Base-by-base conservation (phyloP, 441 rosid species). In the Erodium texanum region DNA sequence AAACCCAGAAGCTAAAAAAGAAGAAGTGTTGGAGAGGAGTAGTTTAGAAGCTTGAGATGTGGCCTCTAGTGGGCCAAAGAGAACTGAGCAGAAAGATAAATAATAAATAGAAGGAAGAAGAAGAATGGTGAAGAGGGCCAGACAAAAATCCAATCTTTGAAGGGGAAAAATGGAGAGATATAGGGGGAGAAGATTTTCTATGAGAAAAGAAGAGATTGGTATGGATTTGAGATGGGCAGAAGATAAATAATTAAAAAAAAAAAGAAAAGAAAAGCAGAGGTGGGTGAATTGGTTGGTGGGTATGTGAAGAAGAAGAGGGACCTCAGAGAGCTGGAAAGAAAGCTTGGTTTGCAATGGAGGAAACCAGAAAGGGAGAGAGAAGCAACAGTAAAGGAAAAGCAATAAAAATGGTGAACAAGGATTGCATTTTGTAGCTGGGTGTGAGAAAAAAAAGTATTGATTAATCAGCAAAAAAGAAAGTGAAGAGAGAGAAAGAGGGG, bases 341-440 rank as follows among this genome's bases (percentile, higher is more conserved):
- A 82, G 86, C 89, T 88, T 87, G 77, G 84, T 86, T 87, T 93
- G 89, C 88, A 87, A 90, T 81, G 86, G 84, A 84, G 89, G 86
- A 88, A 86, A 85, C 80, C 74, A 74, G 52, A 73, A 62, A 66
- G 66, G 66, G 73, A 77, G 65, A 71, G 67, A 68, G 66, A 70
- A 54, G 56, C 64, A 54, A 78, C 67, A 85, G 88, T 82, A 74
- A 85, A 81, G 81, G 72, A 34, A 78, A 85, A 83, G 87, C 83
- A 82, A 80, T 68, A 71, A 27, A 18, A 71, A 67, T 50, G 71
- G 74, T 24, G 73, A 73, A 73, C 69, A 66, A 66, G 74, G 67
- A 64, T 73, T 69, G 62, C 77, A 76, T 81, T 82, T 81, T 32
- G 81, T 84, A 82, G 71, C 83, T 18, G 65, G 65, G 67, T 66